A percentile compares a stretch with the other conserved stretches of the same genome.
Conservation (phyloP, 805 yeast genomes). For the Candida chauliodis region DNA sequence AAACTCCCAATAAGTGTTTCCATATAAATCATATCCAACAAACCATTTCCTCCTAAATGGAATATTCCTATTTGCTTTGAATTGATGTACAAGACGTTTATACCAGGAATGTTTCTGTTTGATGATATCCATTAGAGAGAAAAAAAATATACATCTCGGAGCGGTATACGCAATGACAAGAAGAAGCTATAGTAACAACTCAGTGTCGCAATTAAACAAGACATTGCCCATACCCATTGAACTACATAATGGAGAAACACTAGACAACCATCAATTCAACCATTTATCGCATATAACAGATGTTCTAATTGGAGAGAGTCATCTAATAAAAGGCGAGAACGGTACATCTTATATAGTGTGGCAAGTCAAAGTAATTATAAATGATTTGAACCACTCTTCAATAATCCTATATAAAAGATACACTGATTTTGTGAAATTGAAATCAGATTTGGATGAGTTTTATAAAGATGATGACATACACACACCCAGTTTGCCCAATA, state of each 20-base stretch:
- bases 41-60: slow-evolving; percentile 72
- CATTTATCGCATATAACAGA: slow-evolving; percentile 33
- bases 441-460: slow-evolving; percentile 37
- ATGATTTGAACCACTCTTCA: slow-evolving; percentile 35
- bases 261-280: slow-evolving; percentile 5
- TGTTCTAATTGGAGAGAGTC: slow-evolving; percentile 40
- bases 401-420: slow-evolving; percentile 57
- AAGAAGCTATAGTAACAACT: no score
- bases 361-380: slow-evolving; percentile 34
- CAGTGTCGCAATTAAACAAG: slow-evolving; percentile 23
- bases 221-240: slow-evolving; percentile 39
- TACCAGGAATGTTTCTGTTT: slow-evolving; percentile 46
- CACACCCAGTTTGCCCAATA: slow-evolving; percentile 52
- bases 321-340: slow-evolving; percentile 34
- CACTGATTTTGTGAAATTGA: slow-evolving; percentile 55
- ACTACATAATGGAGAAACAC: slow-evolving; percentile 21
- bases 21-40: slow-evolving; percentile 75
- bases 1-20: slow-evolving; percentile 86
- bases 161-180: slow-evolving; percentile 2
- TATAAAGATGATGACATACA: slow-evolving; percentile 35
- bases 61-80: slow-evolving; percentile 57
- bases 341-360: slow-evolving; percentile 37
- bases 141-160: neutral
- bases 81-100: slow-evolving; percentile 50
- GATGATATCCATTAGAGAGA: slow-evolving; percentile 44